Conservation (phyloP, 352 stramenopile species). For the Phytophthora citrophthora region DNA sequence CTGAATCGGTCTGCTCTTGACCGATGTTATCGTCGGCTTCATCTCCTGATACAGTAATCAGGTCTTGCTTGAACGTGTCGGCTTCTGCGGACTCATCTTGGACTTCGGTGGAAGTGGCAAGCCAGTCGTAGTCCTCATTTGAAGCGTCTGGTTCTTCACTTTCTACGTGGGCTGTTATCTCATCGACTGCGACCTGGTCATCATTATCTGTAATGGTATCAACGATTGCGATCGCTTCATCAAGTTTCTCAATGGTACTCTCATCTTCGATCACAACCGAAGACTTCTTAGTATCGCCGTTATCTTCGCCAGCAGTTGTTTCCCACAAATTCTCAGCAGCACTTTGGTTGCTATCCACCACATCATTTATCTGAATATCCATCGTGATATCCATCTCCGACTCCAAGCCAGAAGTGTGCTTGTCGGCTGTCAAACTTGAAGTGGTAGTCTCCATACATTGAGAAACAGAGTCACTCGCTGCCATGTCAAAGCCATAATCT, state of each 20-base stretch:
- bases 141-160: constrained; percentile 2
- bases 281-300: neutral
- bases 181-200: neutral
- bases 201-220: neutral
- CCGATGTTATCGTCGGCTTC: constrained; percentile 10
- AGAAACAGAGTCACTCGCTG: neutral
- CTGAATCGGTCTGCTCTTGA: constrained; percentile 2
- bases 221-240: neutral
- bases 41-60: constrained; percentile 23
- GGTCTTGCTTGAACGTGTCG: constrained; percentile 29
- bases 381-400: constrained; percentile 52
- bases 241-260: neutral
- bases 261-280: neutral
- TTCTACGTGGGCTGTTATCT: constrained; percentile 4
- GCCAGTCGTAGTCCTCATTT: constrained; percentile 24
- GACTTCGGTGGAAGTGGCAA: constrained; percentile 16
- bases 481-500: constrained; percentile 1
- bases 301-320: neutral
- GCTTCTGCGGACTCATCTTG: neutral
- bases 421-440: neutral
- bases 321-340: neutral
- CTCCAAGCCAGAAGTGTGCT: constrained; percentile 3
- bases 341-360: constrained; percentile 12
- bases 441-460: neutral
- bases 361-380: constrained; percentile 46